Evolutionary conservation across 768 basidiomycete species (phyloP), one percentile per base, ranked within the genome.

Genomic region (Vararia minispora): DNA sequence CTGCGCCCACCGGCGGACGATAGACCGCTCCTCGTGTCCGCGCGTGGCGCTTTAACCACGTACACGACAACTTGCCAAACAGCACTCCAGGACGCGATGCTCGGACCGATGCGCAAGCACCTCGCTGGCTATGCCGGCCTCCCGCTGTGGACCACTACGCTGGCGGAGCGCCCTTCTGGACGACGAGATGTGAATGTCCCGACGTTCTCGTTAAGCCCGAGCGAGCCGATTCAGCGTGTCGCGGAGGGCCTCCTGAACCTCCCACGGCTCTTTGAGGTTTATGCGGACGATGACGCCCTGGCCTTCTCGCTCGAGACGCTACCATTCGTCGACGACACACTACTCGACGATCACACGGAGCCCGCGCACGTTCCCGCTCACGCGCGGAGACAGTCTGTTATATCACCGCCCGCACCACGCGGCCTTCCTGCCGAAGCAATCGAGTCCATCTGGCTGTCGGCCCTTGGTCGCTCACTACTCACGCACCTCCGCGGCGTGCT

Each of bases 201-300:
- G 2, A 86, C 75, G 5, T 99, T 99, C 63, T 95, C 91, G 1
- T 68, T 97, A 10, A 87, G 86, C 8, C 92, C 91, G 1, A 94
- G 80, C 39, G 86, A 89, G 38, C 77, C 73, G 4, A 79, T 95
- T 44, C 85, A 91, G 43, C 76, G 79, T 41, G 79, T 97, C 23
- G 85, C 87, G 2, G 95, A 98, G 53, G 90, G 91, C n/a, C 62
- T 99, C 24, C 67, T 97, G 23, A 95, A 94, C 60, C 73, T 99
- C 3, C 89, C 94, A 2, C 64, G 91, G 40, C 63, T 98, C 12
- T 95, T 98, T 52, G 92, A 98, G 57, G 83, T 92, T 13, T 94
- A 95, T 52, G 87, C 84, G 6, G 80, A 82, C 41, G 91, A 97
- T 55, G 89, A 91, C 43, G 86, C 88, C 8, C 69, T 97, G 7